A percentile compares a stretch with the other conserved stretches of the same genome.
phyloP scores from a whole-genome alignment of 164 flowering plant species.

The Vitis vinifera region ASM3070453v1 NC_081816.1:9476001-9476500 shows the following conservation, averaged over 20 bases:
- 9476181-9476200: no score
- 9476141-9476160: constrained; percentile 3
- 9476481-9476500: no score
- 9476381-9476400: no score
- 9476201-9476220: constrained; percentile 7
- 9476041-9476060: neutral
- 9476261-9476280: constrained; percentile 21
- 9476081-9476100: constrained; percentile 19
- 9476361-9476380: no score
- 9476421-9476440: no score
- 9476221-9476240: constrained; percentile 10
- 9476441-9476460: no score
- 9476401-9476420: no score
- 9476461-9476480: no score
- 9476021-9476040: constrained; percentile 31
- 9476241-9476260: constrained; percentile 23
- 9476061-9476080: constrained; percentile 29
- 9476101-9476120: constrained; percentile 16
- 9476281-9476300: constrained; percentile 20
- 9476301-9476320: constrained; percentile 26
- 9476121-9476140: constrained; percentile 16
- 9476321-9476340: neutral
- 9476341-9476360: neutral
- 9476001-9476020: constrained; percentile 22
- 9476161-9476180: no score